Conservation (phyloP, 805 yeast genomes). For the Saccharomyces jurei region DNA sequence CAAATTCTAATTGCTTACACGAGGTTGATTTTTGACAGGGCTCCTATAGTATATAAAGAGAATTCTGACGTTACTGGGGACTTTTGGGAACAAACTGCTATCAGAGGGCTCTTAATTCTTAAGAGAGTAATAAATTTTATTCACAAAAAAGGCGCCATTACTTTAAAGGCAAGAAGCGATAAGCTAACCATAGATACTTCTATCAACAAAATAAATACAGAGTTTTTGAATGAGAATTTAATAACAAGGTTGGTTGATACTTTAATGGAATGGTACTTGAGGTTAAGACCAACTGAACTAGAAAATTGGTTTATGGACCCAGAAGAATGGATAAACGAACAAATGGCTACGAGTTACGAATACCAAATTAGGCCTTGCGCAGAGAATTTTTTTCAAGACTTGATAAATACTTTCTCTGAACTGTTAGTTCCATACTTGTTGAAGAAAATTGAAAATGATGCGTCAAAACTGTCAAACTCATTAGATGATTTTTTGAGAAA, state of each 20-base stretch:
- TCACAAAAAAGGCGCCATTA: conserved; percentile 58
- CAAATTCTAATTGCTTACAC: conserved; percentile 56
- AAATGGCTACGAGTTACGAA: conserved; percentile 69
- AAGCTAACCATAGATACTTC: conserved; percentile 56
- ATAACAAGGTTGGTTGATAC: conserved; percentile 55
- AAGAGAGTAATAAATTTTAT: conserved; percentile 56
- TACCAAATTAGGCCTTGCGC: conserved; percentile 81
- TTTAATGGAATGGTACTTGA: conserved; percentile 65
- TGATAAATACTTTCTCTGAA: conserved; percentile 56
- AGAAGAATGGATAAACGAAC: conserved; percentile 88
- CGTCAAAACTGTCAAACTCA: conserved; percentile 25
- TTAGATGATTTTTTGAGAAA: conserved; percentile 50
- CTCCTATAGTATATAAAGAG: conserved; percentile 53
- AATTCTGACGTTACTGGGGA: conserved; percentile 42
- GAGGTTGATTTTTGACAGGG: conserved; percentile 53
- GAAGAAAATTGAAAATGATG: conserved; percentile 44
- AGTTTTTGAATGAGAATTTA: conserved; percentile 51
- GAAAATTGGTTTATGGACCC: conserved; percentile 82
- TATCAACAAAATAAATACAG: conserved; percentile 40
- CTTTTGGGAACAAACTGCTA: conserved; percentile 69
- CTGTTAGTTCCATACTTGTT: conserved; percentile 48
- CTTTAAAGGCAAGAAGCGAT: conserved; percentile 56
- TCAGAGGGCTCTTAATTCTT: conserved; percentile 56
- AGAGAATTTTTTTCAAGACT: conserved; percentile 71
- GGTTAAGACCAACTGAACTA: conserved; percentile 64